These are phyloP conservation scores for Neurospora discreta DNA, from an alignment of 495 filamentous ascomycete species.

Conservation along the genomic window DNA sequence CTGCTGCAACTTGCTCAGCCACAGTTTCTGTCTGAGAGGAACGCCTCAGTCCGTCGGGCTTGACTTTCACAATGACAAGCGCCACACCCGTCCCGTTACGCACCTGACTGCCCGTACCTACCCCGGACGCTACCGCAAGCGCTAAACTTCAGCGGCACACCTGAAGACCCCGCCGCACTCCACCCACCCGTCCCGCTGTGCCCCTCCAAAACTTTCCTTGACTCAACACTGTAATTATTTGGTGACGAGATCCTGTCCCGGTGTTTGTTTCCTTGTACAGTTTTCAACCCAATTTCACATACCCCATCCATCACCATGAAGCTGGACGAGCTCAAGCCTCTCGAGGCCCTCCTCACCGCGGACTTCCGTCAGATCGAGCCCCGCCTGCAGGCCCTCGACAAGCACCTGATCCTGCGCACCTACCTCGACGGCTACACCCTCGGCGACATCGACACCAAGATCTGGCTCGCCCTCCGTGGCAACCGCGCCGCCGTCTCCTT, in stretches of 20 bases:
- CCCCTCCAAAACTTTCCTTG: conserved; percentile 24
- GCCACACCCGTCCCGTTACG: not conserved
- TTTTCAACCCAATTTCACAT: not conserved
- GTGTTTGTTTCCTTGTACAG: not conserved
- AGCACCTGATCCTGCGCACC: conserved; percentile 74
- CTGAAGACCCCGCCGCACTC: not conserved
- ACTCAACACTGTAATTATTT: too few species aligned
- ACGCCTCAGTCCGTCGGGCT: not conserved
- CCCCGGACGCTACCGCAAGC: not conserved
- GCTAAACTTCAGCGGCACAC: not conserved
- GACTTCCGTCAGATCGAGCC: conserved; percentile 76
- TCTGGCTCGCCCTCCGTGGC: conserved; percentile 77
- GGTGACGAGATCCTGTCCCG: too few species aligned
- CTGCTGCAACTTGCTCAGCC: not conserved
- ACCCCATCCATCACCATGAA: conserved; percentile 28
- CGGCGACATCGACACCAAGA: conserved; percentile 64
- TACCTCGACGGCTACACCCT: conserved; percentile 77
- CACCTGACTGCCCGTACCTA: not conserved
- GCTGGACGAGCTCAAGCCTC: conserved; percentile 35
- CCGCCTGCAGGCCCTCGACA: conserved; percentile 66
- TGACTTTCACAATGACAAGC: not conserved
- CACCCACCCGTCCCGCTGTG: not conserved
- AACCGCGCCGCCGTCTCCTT: conserved; percentile 77
- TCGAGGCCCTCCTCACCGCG: conserved; percentile 40
- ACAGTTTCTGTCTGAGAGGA: not conserved